Conservation (phyloP, 805 yeast genomes). For the Nakazawaea molendinolei region DNA sequence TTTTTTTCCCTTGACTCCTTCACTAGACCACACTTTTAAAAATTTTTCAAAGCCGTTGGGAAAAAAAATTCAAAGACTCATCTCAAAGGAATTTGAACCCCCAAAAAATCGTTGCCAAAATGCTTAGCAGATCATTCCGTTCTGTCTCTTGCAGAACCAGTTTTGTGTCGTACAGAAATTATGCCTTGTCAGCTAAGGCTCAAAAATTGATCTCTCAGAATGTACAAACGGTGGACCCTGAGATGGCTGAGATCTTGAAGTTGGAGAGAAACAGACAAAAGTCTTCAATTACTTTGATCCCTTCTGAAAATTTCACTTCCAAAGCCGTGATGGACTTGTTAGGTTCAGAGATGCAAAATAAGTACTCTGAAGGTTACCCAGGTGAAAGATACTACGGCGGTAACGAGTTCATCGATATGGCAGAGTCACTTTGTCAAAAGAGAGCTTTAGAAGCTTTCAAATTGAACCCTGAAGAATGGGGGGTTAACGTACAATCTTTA, state of each 20-base stretch:
- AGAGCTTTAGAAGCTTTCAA: slow-evolving; percentile 84
- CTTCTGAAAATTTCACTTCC: slow-evolving; percentile 95
- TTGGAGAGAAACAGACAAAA: slow-evolving; percentile 82
- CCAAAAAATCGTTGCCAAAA: background rate
- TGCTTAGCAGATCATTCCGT: slow-evolving; percentile 7
- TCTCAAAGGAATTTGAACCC: background rate
- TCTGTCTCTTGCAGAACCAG: background rate
- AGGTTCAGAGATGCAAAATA: slow-evolving; percentile 96
- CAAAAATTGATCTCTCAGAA: slow-evolving; percentile 51
- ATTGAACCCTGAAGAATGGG: slow-evolving; percentile 81
- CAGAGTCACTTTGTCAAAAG: slow-evolving; percentile 83
- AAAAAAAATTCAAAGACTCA: slow-evolving; percentile 1
- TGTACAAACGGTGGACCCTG: slow-evolving; percentile 73
- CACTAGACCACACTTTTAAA: background rate
- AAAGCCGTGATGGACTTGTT: slow-evolving; percentile 89
- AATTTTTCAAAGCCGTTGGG: background rate
- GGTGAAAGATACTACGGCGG: slow-evolving; percentile 98
- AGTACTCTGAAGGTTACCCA: slow-evolving; percentile 97
- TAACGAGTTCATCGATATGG: slow-evolving; percentile 87
- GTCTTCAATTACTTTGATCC: slow-evolving; percentile 86
- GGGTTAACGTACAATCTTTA: slow-evolving; percentile 92
- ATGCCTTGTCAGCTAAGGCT: slow-evolving; percentile 43
- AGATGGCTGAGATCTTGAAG: slow-evolving; percentile 70
- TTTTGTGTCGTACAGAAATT: slow-evolving; percentile 15
- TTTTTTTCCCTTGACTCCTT: too few species aligned